Base-by-base conservation (phyloP, 2,329 filamentous ascomycete species). In the Epichloe scottii region DNA sequence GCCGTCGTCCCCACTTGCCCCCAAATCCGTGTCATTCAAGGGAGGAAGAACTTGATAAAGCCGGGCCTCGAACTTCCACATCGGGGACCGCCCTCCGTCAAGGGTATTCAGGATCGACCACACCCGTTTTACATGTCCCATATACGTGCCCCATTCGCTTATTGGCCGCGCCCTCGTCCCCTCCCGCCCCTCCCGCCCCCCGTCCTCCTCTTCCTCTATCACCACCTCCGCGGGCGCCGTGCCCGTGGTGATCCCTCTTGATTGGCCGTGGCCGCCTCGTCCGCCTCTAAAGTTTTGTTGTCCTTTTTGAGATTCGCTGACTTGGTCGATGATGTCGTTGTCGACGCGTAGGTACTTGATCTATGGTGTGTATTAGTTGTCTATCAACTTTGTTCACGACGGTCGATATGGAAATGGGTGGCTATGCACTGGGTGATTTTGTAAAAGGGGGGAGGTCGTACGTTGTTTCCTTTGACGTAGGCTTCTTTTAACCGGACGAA, bases 311-410 rank as follows among this genome's bases (percentile, higher is more conserved):
- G 93, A 87, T 59, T 97, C 91, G 75, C 89, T 95, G 23, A 93
- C 90, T 39, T 89, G 70, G 57, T 97, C 91, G 70, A 98, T 87
- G 55, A 98, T 94, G 68, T 97, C 91, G 70, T 98, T 91, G 49
- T 91, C 89, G 3, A 98, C 88, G 61, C 91, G 84, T 34, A 98
- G 80, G 71, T 95, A 98, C 76, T 98, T 98, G 73, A 98, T 98
- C 93, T 96, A 17, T 23, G 15, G 5, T 11, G 10, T 15, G 5
- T 19, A 12, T 42, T 12, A 42, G 40, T 42, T 7, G 38, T 19
- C n/a, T 8, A 3, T 34, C 14, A 2, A 34, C 14, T 45, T 17
- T 17, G 26, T 26, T 30, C 26, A 30, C 19, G 11, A 11, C 6
- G 14, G 15, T n/a, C n/a, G n/a, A 5, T 23, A 12, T 42, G 40